phyloP scores from a whole-genome alignment of 371 early-diverging fungal genomes.

The Apophysomyces ossiformis region DNA sequence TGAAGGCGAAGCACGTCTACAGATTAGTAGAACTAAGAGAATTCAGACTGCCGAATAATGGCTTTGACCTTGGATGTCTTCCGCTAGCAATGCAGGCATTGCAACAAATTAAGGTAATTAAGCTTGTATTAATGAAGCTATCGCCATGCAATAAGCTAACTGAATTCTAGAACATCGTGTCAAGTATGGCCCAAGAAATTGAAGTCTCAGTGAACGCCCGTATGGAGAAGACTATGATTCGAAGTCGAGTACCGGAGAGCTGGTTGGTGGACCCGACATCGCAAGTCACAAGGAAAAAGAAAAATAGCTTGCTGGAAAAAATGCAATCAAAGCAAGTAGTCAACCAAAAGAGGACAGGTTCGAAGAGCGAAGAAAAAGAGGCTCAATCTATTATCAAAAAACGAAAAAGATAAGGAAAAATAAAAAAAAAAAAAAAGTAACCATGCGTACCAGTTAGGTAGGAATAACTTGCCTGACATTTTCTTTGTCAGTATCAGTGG shows the following conservation, averaged over 20 bases:
- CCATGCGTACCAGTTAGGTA: too few species aligned
- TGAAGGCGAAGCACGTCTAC: not conserved
- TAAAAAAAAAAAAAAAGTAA: too few species aligned
- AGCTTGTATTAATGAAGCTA: not conserved
- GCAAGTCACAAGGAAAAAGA: not conserved
- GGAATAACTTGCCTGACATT: too few species aligned
- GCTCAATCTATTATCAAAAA: too few species aligned
- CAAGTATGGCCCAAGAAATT: not conserved
- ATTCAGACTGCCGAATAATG: not conserved
- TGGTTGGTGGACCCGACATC: not conserved
- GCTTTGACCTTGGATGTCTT: not conserved
- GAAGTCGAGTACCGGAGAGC: not conserved
- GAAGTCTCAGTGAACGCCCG: not conserved
- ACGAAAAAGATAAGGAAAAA: too few species aligned
- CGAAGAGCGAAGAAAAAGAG: too few species aligned
- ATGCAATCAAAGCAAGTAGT: too few species aligned
- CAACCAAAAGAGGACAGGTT: too few species aligned
- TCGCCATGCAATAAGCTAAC: not conserved
- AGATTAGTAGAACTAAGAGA: not conserved
- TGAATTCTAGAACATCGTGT: not conserved
- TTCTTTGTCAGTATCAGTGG: too few species aligned
- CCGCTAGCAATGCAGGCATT: not conserved
- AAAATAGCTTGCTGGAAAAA: not conserved
- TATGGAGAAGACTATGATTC: not conserved
- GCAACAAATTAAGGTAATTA: not conserved